These are phyloP conservation scores for Marchantia polymorpha DNA, from an alignment of 225 moss, liverwort and hornwort species.

Conservation along the genomic window DNA sequence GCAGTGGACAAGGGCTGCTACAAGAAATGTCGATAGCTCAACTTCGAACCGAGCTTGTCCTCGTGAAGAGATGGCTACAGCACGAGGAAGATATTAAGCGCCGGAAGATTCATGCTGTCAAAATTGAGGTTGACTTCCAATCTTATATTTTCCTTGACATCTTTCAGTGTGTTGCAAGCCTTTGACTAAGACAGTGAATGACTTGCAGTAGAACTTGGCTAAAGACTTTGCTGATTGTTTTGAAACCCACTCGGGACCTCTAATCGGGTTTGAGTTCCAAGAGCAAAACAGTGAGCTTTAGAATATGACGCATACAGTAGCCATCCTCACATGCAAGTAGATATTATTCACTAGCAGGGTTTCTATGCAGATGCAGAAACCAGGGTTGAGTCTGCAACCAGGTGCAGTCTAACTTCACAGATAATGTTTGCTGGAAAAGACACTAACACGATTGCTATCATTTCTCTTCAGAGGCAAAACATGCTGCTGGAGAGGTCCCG, in stretches of 20 bases:
- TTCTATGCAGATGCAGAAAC: no score
- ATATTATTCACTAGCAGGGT: no score
- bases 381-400: no score
- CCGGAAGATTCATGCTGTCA: slow-evolving; percentile 38
- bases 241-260: no score
- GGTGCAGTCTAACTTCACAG: background rate
- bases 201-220: no score
- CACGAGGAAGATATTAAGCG: slow-evolving; percentile 58
- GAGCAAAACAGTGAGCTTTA: no score
- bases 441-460: background rate
- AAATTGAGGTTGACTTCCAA: slow-evolving; percentile 41
- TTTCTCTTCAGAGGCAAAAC: slow-evolving; percentile 38
- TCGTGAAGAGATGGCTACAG: slow-evolving; percentile 55
- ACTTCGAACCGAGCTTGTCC: slow-evolving; percentile 54
- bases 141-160: background rate
- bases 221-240: no score
- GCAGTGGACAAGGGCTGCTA: slow-evolving; percentile 47
- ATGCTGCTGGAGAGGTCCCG: slow-evolving; percentile 54
- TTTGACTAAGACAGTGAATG: no score
- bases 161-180: no score
- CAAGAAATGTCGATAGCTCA: slow-evolving; percentile 78
- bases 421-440: background rate
- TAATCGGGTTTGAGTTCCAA: no score
- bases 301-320: no score
- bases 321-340: no score